Base-by-base conservation (phyloP, 2,329 filamentous ascomycete genomes). In the Dichotomopilus funicola region DNA sequence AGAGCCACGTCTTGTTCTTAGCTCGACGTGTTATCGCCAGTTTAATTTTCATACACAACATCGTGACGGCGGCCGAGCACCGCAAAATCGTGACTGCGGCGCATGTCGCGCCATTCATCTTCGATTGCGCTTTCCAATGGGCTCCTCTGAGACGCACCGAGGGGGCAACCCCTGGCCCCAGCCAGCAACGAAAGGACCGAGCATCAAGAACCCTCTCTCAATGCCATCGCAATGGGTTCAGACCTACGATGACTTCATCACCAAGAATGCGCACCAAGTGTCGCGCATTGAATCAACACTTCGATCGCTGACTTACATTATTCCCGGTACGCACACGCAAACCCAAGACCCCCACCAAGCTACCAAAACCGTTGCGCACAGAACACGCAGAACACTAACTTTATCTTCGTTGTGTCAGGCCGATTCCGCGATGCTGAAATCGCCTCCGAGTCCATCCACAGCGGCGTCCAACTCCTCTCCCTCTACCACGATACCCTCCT, bases 261-360 rank as follows among this genome's bases (percentile, higher is more conserved):
- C 89, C 60, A 94, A 92, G 74, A 99, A 99, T 71, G 86, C 91
- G 59, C 87, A 90, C 67, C 90, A 95, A 57, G 91, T 99, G 52
- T 89, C 90, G 49, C 91, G 96, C 75, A 92, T 99, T 61, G 94
- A 99, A 75, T 95, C 89, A 60, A 90, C 91, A 11, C 75, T 99
- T 67, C 85, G 94, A 41, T 96, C 91, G 34, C 75, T 99, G 62
- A 96, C 92, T 48, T 99, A 99, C 70, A 91, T 99, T 62, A 94
- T 97, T 49, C 94, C 60, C 9, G 59, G 59, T 63, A 55, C 4
- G 54, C 11, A 34, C 6, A 1, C 46, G 19, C 19, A 27, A 27
- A 27, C 3, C 19, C 19, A 27, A 27, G 19, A 27, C 19, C 19
- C 13, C 6, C 40, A 12, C 13, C 13, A 13, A 7, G 9, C 33